Evolutionary conservation across 352 stramenopile species (phyloP).

Genomic region (Phytophthora boehmeriae): DNA sequence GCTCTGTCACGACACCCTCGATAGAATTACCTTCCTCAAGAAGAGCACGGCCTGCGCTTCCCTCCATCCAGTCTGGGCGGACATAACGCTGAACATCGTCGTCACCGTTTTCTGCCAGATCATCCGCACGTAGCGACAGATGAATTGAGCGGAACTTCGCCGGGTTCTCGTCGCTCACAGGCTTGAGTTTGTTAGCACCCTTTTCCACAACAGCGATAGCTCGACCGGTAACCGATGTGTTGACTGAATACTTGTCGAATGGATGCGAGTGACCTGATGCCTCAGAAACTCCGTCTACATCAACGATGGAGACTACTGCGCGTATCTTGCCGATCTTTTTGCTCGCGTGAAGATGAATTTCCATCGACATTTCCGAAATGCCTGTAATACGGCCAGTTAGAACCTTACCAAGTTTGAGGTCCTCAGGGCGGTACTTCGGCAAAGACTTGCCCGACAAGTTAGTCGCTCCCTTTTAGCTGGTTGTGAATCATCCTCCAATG

Average conservation of each 20-base stretch:
- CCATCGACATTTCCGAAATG: constrained; percentile 85
- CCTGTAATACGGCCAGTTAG: constrained; percentile 71
- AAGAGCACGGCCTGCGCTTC: constrained; percentile 70
- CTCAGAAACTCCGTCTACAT: constrained; percentile 68
- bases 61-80: constrained; percentile 80
- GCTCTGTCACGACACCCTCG: constrained; percentile 76
- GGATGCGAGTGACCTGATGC: constrained; percentile 54
- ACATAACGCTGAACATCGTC: constrained; percentile 47
- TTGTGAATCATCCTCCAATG: constrained; percentile 57
- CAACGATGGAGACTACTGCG: constrained; percentile 79
- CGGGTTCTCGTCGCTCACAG: constrained; percentile 76
- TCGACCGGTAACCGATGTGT: constrained; percentile 71
- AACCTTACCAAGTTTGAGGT: constrained; percentile 67
- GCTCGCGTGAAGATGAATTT: constrained; percentile 79
- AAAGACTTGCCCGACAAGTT: constrained; percentile 40
- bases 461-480: constrained; percentile 42
- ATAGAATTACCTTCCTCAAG: constrained; percentile 60
- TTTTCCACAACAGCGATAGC: constrained; percentile 74
- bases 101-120: constrained; percentile 46
- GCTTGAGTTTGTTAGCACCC: constrained; percentile 87
- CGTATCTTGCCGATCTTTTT: constrained; percentile 83
- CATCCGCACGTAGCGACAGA: constrained; percentile 67
- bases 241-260: constrained; percentile 82
- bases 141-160: constrained; percentile 76
- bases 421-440: constrained; percentile 73